Percentiles rank a stretch among this genome's conserved stretches.
phyloP scores from a whole-genome alignment of 1,284 basidiomycete species.

The Thelephora terrestris region DNA sequence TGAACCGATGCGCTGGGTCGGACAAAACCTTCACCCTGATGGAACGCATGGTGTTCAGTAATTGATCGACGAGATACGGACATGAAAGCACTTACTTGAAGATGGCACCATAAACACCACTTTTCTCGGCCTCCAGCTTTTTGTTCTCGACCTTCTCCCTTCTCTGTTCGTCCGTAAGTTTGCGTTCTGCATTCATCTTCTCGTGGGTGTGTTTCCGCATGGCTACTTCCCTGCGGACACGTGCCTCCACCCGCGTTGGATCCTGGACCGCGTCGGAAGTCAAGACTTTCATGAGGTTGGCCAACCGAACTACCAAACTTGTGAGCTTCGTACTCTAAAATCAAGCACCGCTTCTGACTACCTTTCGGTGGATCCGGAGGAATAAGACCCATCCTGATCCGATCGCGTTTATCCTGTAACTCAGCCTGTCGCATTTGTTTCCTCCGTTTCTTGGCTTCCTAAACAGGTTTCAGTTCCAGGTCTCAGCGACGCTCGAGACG shows the following conservation, averaged over 20 bases:
- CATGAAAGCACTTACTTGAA: conserved; percentile 63
- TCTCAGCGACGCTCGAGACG: not conserved
- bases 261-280: conserved; percentile 96
- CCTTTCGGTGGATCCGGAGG: conserved; percentile 95
- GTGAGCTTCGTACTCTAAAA: conserved; percentile 8
- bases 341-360: conserved; percentile 22
- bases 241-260: conserved; percentile 93
- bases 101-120: conserved; percentile 78
- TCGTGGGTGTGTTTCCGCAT: conserved; percentile 85
- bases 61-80: conserved; percentile 1
- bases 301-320: conserved; percentile 64
- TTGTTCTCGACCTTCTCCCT: conserved; percentile 80
- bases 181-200: conserved; percentile 86
- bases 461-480: conserved; percentile 7
- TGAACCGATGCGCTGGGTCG: conserved; percentile 93
- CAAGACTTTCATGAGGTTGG: conserved; percentile 96
- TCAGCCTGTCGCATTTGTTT: conserved; percentile 83
- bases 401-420: conserved; percentile 90
- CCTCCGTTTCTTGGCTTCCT: conserved; percentile 97
- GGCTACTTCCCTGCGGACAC: conserved; percentile 87
- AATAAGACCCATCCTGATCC: conserved; percentile 91
- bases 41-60: conserved; percentile 2
- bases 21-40: conserved; percentile 76
- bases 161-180: conserved; percentile 85
- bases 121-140: conserved; percentile 79